Conservation (phyloP, 75 land plant species). For the Pinus taeda region DNA sequence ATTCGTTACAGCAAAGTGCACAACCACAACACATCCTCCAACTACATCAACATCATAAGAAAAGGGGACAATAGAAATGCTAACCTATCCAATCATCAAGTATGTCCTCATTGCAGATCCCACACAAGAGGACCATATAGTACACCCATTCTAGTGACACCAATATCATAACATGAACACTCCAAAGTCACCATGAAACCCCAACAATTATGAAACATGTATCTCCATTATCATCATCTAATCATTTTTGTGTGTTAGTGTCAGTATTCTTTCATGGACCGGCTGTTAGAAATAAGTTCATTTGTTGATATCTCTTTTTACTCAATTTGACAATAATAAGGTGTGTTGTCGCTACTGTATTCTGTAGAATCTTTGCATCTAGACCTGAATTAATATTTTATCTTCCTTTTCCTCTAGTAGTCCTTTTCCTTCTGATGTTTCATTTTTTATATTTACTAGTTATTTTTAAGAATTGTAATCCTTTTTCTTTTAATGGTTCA, state of each 20-base stretch:
- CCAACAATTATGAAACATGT: no score
- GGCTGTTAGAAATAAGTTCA: background rate
- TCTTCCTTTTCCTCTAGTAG: background rate
- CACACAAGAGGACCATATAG: no score
- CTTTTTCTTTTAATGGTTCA: background rate
- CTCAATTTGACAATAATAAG: background rate
- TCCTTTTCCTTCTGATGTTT: background rate
- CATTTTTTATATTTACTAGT: background rate
- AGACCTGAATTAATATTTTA: background rate
- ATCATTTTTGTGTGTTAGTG: background rate
- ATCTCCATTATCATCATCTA: no score
- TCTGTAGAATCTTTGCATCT: background rate
- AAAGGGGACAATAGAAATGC: no score
- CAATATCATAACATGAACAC: no score
- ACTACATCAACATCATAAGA: no score
- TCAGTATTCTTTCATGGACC: background rate
- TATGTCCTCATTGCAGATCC: no score
- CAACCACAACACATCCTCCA: rapidly evolving
- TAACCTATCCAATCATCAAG: no score
- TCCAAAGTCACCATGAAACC: no score
- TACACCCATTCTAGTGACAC: no score
- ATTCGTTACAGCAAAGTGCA: no score
- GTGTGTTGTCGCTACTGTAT: background rate
- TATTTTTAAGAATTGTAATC: background rate
- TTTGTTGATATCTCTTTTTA: background rate